Percentiles rank a stretch among this genome's conserved stretches.
phyloP scores from a whole-genome alignment of 495 filamentous ascomycete species.

The Penicillium bialowiezense region DNA sequence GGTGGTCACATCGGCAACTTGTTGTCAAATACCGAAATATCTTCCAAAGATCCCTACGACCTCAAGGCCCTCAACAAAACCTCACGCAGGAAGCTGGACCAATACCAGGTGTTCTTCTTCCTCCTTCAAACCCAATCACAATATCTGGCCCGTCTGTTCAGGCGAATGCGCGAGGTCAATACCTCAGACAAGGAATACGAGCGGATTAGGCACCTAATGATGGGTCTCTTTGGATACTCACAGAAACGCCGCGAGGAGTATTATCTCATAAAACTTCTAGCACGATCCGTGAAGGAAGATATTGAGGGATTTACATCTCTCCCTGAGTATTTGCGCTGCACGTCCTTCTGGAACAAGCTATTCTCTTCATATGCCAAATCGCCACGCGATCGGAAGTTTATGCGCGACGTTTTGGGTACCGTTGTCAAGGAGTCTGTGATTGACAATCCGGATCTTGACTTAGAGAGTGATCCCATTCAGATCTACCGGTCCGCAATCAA shows the following conservation, averaged over 20 bases:
- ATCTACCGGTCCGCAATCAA: slow-evolving; percentile 94
- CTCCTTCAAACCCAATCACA: slow-evolving; percentile 94
- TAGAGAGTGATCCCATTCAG: slow-evolving; percentile 96
- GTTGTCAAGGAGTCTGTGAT: slow-evolving; percentile 85
- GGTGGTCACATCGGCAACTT: slow-evolving; percentile 87
- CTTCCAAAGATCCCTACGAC: slow-evolving; percentile 89
- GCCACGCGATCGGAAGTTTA: slow-evolving; percentile 86
- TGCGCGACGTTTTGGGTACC: slow-evolving; percentile 78
- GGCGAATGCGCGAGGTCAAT: slow-evolving; percentile 75
- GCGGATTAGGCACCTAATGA: slow-evolving; percentile 85
- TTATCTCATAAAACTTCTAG: slow-evolving; percentile 87
- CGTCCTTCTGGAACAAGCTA: slow-evolving; percentile 89
- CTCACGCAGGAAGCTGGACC: slow-evolving; percentile 88
- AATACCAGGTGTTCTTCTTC: slow-evolving; percentile 98
- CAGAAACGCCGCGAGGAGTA: slow-evolving; percentile 97
- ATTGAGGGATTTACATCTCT: slow-evolving; percentile 70
- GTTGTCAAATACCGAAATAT: slow-evolving; percentile 80
- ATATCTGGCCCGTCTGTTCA: slow-evolving; percentile 87
- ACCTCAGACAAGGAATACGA: slow-evolving; percentile 91
- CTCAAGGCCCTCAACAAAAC: slow-evolving; percentile 97
- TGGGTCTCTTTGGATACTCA: slow-evolving; percentile 96
- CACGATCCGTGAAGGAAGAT: slow-evolving; percentile 80
- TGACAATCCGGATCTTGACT: slow-evolving; percentile 82
- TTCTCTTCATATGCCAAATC: slow-evolving; percentile 86
- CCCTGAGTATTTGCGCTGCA: slow-evolving; percentile 83